Base-by-base conservation (phyloP, 495 filamentous ascomycete species). In the Penicillium goetzii region DNA sequence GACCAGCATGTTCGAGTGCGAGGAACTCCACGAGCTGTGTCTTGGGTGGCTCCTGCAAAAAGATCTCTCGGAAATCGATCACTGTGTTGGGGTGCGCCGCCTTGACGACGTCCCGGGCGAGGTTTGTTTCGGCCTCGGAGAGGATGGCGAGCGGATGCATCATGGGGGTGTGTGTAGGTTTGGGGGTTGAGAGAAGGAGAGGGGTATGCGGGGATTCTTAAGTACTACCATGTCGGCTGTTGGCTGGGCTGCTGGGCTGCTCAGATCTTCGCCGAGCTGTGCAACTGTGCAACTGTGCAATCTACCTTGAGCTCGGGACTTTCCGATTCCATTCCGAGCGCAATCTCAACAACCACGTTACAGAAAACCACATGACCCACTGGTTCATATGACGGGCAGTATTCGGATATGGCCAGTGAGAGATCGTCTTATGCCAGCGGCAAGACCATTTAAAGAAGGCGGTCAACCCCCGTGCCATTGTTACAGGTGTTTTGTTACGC, bases 61-160 rank as follows among this genome's bases (percentile, higher is more conserved):
- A 83, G 59, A 83, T 84, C 64, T 82, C 81, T 1, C 83, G 79
- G 65, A 85, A 85, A 51, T 83, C 78, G 32, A 85, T 76, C 8
- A 83, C 72, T 5, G 72, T 76, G 58, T 74, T 68, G 5, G 77
- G 73, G 60, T 84, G 79, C 15, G 67, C 56, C 2, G 71, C 70
- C 17, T 80, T 63, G 43, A 85, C 69, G 25, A 84, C 66, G 57
- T 84, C 81, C 49, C 82, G 75, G 23, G 83, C 82, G 21, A 73
- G 52, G 49, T 79, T 79, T 19, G 74, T 82, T 68, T 85, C 83
- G 25, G 76, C 74, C 59, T 78, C 70, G 51, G 75, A 80, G 62
- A 85, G 75, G 33, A 77, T 76, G 28, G 75, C 70, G 15, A 84
- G 75, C 3, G 83, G 83, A 59, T 85, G 83, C 51, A 71, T 47